Percentiles rank a stretch among this genome's conserved stretches.
Evolutionary conservation across 2,329 filamentous ascomycete species (phyloP).

Genomic region (Venturia aucupariae): DNA sequence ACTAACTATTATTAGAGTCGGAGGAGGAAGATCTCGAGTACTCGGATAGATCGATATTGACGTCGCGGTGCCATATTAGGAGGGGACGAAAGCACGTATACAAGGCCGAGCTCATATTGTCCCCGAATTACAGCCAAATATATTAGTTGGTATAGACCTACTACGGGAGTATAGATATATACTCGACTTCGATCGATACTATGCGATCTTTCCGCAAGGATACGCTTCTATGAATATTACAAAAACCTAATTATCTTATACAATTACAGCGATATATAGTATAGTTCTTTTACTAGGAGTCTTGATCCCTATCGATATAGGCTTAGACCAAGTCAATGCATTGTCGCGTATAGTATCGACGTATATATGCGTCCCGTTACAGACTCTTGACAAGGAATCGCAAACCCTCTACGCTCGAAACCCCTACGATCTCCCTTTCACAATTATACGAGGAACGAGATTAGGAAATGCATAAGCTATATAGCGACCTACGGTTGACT

Average conservation of each 20-base stretch:
- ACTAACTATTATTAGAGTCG: not conserved
- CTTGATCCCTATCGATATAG: not conserved
- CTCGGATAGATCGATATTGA: not conserved
- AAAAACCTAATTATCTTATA: not conserved
- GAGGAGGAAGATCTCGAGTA: not conserved
- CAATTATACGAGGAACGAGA: no score
- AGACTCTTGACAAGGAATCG: no score
- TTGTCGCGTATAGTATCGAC: no score
- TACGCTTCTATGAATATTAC: not conserved
- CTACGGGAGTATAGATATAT: not conserved
- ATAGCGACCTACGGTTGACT: no score
- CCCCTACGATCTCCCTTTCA: no score
- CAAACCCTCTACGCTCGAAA: no score
- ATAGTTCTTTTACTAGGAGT: not conserved
- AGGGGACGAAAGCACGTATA: not conserved
- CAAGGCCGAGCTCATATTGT: not conserved
- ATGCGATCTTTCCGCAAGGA: not conserved
- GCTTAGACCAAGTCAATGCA: no score
- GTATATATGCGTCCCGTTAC: no score
- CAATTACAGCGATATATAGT: not conserved
- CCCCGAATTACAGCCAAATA: not conserved
- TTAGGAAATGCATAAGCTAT: no score
- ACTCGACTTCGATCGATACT: not conserved
- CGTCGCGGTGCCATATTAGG: not conserved
- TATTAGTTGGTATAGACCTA: not conserved